Base-by-base conservation (phyloP, 495 filamentous ascomycete genomes). In the Xylaria longipes region DNA sequence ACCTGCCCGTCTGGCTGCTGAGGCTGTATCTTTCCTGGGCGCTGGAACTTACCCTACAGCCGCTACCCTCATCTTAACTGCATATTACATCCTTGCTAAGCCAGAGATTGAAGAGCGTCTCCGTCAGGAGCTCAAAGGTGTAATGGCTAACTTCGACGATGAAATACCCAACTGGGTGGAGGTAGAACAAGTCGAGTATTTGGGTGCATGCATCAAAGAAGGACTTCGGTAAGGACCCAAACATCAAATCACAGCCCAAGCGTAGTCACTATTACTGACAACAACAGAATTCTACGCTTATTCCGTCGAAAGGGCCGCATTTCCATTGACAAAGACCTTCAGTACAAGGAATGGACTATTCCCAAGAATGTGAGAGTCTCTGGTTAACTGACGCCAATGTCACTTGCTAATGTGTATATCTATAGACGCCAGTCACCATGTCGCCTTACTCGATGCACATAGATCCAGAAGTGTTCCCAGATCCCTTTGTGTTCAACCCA, bases 141-240 rank as follows among this genome's bases (percentile, higher is more conserved):
- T 67, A 5, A 79, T 78, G 71, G 68, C 77, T 11, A 63, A 43
- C 43, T 80, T 73, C 60, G 56, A 45, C 12, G 45, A 65, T 33
- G 45, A 57, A 22, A 25, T 69, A 3, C 77, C 80, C 1, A 70
- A 72, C 6, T 78, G 78, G 73, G 62, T 65, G 0, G 67, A 75
- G 22, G 72, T 84, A 20, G 81, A 84, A 62, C 72, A 74, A 39
- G 39, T 82, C 39, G 74, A 77, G 0, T 82, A 79, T 50, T 65
- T 82, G 14, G 74, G 75, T 41, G 81, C 82, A 0, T 65, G 81
- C 27, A 78, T 82, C 72, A 82, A 83, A 67, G 81, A 83, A 69
- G 74, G 77, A 20, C 66, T 79, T 41, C 72, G 78, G 76, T 78
- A 69, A 37, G 69, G 7, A 54, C 22, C 14, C 48, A 15, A 22